Percentiles rank a stretch among this genome's conserved stretches.
Evolutionary conservation across 371 early-diverging fungal genomes (phyloP).

Genomic region (Parasitella parasitica): DNA sequence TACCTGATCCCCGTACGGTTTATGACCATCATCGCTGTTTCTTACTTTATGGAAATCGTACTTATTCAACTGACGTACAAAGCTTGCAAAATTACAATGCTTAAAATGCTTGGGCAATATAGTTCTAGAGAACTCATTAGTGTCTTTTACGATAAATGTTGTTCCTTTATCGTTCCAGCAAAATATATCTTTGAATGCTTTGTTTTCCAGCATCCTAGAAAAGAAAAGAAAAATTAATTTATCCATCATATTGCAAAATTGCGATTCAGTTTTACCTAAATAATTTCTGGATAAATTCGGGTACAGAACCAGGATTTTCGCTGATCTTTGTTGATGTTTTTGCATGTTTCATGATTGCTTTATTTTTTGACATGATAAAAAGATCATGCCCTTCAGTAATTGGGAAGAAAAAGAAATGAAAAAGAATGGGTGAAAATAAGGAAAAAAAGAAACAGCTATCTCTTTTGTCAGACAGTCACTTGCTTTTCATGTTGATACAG

Average conservation of each 20-base stretch:
- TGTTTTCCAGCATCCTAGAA: constrained; percentile 67
- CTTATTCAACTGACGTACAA: constrained; percentile 96
- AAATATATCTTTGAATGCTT: constrained; percentile 57
- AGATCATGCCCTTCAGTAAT: constrained; percentile 5
- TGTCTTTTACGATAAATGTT: constrained; percentile 83
- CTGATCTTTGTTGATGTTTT: constrained; percentile 5
- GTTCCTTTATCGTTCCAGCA: constrained; percentile 80
- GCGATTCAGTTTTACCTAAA: constrained; percentile 30
- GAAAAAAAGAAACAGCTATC: not conserved
- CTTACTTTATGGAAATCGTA: constrained; percentile 93
- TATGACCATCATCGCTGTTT: constrained; percentile 54
- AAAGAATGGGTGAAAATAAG: not conserved
- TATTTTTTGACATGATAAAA: constrained; percentile 13
- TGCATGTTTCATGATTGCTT: constrained; percentile 6
- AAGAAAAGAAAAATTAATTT: not conserved
- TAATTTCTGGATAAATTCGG: constrained; percentile 50
- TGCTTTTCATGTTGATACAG: not conserved
- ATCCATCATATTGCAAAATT: not conserved
- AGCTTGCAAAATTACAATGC: constrained; percentile 91
- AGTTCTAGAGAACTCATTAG: constrained; percentile 67
- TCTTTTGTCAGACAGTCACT: not conserved
- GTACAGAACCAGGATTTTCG: constrained; percentile 25
- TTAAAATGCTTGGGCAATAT: constrained; percentile 88
- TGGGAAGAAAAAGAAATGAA: too few species aligned
- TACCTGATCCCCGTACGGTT: constrained; percentile 67